Percentiles rank a stretch among this genome's conserved stretches.
phyloP scores from a whole-genome alignment of 768 basidiomycete species.

The Thelephora ganbajun region DNA sequence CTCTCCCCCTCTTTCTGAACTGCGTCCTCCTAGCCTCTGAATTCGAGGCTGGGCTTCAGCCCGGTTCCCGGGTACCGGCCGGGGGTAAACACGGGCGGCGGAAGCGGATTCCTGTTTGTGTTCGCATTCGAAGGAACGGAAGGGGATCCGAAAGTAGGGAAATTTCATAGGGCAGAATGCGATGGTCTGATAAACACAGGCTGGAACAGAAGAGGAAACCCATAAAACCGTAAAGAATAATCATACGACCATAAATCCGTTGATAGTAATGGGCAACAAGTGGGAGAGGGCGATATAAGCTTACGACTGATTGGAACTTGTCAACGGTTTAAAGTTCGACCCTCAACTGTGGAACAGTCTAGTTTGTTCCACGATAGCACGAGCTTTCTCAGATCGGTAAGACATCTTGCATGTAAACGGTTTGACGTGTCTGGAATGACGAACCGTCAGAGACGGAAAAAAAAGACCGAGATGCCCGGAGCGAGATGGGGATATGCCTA shows the following conservation, averaged over 20 bases:
- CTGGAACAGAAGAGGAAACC: neutral
- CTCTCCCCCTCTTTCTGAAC: too few relatives aligned
- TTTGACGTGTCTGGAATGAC: neutral
- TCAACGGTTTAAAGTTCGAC: neutral
- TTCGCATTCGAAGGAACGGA: too few relatives aligned
- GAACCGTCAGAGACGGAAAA: neutral
- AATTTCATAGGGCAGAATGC: too few relatives aligned
- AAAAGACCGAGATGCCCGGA: neutral
- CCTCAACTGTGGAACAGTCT: neutral
- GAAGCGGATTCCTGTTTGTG: too few relatives aligned
- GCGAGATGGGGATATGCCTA: slow-evolving; percentile 5
- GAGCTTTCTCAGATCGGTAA: neutral
- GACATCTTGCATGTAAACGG: neutral
- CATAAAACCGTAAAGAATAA: neutral
- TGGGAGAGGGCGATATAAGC: neutral
- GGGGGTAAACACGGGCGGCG: too few relatives aligned
- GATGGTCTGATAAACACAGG: too few relatives aligned
- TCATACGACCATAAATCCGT: neutral
- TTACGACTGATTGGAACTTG: neutral
- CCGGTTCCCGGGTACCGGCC: too few relatives aligned
- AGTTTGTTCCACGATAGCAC: neutral
- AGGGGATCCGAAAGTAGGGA: too few relatives aligned
- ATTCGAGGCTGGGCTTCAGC: too few relatives aligned
- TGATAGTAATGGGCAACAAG: neutral
- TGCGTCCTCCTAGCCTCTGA: too few relatives aligned